Base-by-base conservation (phyloP, 257 asterid genomes). In the Nicotiana otophora region DNA sequence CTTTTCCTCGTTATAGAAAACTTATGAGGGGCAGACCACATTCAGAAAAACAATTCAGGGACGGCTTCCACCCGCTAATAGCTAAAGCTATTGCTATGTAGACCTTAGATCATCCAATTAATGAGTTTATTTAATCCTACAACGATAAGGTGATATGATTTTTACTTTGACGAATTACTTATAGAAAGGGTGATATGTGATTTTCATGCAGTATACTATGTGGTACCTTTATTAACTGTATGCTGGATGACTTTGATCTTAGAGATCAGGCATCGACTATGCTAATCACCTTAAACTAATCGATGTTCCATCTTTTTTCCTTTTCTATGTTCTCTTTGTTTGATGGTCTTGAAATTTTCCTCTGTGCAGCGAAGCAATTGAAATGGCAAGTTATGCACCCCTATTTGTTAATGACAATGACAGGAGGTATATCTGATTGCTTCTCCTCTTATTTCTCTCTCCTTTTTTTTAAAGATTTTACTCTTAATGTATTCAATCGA, bases 361-460 rank as follows among this genome's bases (percentile, higher is more conserved):
- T 67, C 79, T 48, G 72, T 88, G 85, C 93, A 96, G 98, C 48
- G 98, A 94, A 72, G 86, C 88, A 7, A 91, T 94, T 46, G 93
- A 92, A 83, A 92, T 96, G 97, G 98, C 99, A 26, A 93, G 98
- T 82, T 96, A 94, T 55, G 99, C 98, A 3, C 99, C 99, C 81
- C 86, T 94, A 36, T 94, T 94, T 61, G 98, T 96, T 86, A 92
- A 96, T 83, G 83, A 63, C 69, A 90, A 94, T 34, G 97, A 96
- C 89, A 84, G 91, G 84, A 88, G 84, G 99, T 96, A 88, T 55
- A 88, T 65, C 70, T 77, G 12, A 28, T 55, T 55, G 66, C 78
- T 83, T 60, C 81, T 48, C 46, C 77, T 62, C 60, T 80, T 63
- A 31, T 67, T 78, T 31, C 30, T 46, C 46, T 19, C 48, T 4